These are phyloP conservation scores for Carpinus viminea DNA, from an alignment of 306 rosid genomes.

Conservation along the genomic window DNA sequence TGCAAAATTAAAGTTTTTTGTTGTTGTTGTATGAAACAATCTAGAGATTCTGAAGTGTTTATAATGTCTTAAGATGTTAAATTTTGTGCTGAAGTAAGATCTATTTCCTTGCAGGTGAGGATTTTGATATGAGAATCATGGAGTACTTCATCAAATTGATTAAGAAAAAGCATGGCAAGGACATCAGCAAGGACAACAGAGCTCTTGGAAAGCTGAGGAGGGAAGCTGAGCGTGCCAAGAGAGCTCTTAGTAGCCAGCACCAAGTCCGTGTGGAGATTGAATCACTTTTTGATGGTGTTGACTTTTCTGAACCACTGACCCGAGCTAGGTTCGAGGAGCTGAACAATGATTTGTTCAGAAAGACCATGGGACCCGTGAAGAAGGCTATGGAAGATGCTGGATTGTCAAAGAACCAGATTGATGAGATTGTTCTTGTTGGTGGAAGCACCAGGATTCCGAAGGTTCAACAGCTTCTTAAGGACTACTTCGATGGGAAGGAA, in stretches of 20 bases:
- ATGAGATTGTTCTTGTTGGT: conserved; percentile 94
- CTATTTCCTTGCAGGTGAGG: conserved; percentile 64
- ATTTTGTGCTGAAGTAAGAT: neutral
- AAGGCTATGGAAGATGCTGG: conserved; percentile 99
- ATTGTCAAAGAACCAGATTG: conserved; percentile 81
- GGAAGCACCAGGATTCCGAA: conserved; percentile 98
- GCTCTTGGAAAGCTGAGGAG: conserved; percentile 96
- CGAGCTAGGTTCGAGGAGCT: conserved; percentile 93
- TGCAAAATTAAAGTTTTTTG: neutral
- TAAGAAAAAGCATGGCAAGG: conserved; percentile 93
- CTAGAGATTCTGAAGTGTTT: neutral
- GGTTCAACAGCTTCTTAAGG: conserved; percentile 92
- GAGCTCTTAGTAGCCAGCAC: conserved; percentile 99
- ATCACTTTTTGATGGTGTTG: conserved; percentile 87
- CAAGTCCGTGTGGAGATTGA: conserved; percentile 98
- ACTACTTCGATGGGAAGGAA: conserved; percentile 92
- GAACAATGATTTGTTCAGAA: conserved; percentile 95
- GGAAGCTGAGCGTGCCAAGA: conserved; percentile 94
- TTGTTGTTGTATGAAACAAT: neutral
- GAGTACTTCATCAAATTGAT: conserved; percentile 97
- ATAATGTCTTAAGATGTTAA: neutral
- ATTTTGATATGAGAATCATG: conserved; percentile 89
- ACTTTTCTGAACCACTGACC: conserved; percentile 89
- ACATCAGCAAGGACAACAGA: conserved; percentile 96
- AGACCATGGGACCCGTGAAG: conserved; percentile 99